A percentile compares a stretch with the other conserved stretches of the same genome.
Conservation (phyloP, 2,329 filamentous ascomycete species). For the Drechslera avenae region DNA sequence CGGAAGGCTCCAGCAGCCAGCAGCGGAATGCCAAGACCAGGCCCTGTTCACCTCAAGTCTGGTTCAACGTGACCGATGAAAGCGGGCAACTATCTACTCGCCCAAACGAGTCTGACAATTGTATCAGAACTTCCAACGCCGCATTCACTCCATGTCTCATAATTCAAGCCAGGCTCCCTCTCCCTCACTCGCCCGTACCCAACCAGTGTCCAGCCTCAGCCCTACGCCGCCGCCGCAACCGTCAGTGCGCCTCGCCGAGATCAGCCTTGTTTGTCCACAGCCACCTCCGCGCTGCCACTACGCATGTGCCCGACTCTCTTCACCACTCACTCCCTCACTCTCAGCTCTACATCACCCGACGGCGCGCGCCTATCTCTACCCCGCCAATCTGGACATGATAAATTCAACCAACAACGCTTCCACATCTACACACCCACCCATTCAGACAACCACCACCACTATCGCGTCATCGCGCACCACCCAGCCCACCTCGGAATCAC, state of each 20-base stretch:
- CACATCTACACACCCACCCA: conserved; percentile 26
- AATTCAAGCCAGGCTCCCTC: not conserved
- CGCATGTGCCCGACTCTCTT: conserved; percentile 19
- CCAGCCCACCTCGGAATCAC: conserved; percentile 18
- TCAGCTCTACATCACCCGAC: conserved; percentile 17
- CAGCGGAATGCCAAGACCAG: conserved; percentile 18
- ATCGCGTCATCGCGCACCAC: conserved; percentile 33
- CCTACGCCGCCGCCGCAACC: conserved; percentile 26
- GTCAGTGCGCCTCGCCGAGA: conserved; percentile 24
- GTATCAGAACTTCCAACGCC: not conserved
- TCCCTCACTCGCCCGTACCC: conserved; percentile 1
- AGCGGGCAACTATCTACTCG: not conserved
- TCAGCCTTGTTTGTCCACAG: conserved; percentile 25
- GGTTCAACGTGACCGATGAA: not conserved
- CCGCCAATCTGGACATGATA: conserved; percentile 42
- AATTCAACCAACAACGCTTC: conserved; percentile 32
- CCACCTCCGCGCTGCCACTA: conserved; percentile 30
- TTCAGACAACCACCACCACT: conserved; percentile 27
- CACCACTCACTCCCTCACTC: conserved; percentile 15
- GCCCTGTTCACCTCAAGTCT: conserved; percentile 4
- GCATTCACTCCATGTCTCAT: not conserved
- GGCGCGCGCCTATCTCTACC: conserved; percentile 31
- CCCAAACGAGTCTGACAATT: not conserved
- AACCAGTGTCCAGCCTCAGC: conserved; percentile 14
- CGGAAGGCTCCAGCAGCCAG: conserved; percentile 22